Base-by-base conservation (phyloP, 2,329 filamentous ascomycete species). In the Parastagonospora avenae region DNA sequence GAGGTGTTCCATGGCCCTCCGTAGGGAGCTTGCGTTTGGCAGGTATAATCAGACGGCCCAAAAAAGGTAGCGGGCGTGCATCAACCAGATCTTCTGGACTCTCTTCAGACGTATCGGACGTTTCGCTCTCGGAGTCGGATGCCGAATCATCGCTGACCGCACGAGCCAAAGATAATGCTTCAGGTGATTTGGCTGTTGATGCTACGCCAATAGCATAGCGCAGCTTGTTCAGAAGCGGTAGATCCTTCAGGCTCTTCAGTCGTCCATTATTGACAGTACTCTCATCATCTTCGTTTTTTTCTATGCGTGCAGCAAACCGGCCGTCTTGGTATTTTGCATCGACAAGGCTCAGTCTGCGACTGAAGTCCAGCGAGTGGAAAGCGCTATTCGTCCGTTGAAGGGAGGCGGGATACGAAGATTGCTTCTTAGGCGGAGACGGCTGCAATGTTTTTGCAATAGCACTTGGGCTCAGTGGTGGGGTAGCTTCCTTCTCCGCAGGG, bases 281-380 rank as follows among this genome's bases (percentile, higher is more conserved):
- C 10, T 43, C 24, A 4, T 43, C 37, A 14, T 50, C 33, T 11
- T 46, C 10, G 29, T 62, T 41, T 11, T 31, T 44, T n/a, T 62
- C 60, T 15, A 51, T 45, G 27, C 55, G 38, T 3, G 53, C n/a
- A 14, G 60, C 64, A 38, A 74, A 83, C 41, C 77, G 78, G 8
- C 80, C 80, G 29, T 75, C 68, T 39, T 75, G 73, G 67, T 85
- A 86, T 60, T 84, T 85, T 16, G 79, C 72, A 61, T 83, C 79
- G 48, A 79, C 78, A 19, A 75, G 59, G 33, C 73, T 71, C 48
- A 83, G 63, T 43, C 76, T 77, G 31, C 74, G 72, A 55, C 76
- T 78, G 63, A 86, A 86, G 8, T 68, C 59, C 7, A 85, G 71
- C 0, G 82, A 79, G 33, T 77, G 72, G 57, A 84, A 85, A 40